Evolutionary conservation across 2,329 filamentous ascomycete genomes (phyloP).

Genomic region (Alternaria brassicae): DNA sequence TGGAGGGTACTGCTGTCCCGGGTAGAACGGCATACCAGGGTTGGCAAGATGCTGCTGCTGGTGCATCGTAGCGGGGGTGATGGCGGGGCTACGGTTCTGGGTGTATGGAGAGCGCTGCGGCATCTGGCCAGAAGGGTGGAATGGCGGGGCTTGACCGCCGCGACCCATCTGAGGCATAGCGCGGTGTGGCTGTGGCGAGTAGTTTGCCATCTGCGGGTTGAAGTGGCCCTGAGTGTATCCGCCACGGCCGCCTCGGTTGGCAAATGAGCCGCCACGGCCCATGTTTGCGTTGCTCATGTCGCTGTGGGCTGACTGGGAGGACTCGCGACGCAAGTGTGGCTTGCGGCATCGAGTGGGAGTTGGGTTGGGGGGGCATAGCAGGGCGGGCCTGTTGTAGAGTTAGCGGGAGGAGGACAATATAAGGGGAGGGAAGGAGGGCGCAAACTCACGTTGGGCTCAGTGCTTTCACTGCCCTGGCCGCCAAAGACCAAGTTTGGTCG

Average conservation of each 20-base stretch:
- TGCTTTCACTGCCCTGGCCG: slow-evolving; percentile 76
- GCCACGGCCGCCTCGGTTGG: slow-evolving; percentile 57
- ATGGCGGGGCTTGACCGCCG: slow-evolving; percentile 61
- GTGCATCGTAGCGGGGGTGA: slow-evolving; percentile 68
- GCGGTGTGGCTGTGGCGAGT: slow-evolving; percentile 63
- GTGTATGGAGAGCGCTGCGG: slow-evolving; percentile 65
- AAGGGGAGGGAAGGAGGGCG: slow-evolving; percentile 4
- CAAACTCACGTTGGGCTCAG: slow-evolving; percentile 73
- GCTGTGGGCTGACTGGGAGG: slow-evolving; percentile 80
- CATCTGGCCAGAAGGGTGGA: slow-evolving; percentile 57
- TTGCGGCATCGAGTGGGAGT: slow-evolving; percentile 58
- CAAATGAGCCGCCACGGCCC: slow-evolving; percentile 48
- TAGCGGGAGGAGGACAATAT: slow-evolving; percentile 14
- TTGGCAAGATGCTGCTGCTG: slow-evolving; percentile 62
- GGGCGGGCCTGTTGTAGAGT: slow-evolving; percentile 68
- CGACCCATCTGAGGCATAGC: slow-evolving; percentile 59
- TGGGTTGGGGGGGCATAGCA: slow-evolving; percentile 61
- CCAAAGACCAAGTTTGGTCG: slow-evolving; percentile 78
- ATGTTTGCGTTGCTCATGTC: slow-evolving; percentile 70
- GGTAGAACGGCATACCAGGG: slow-evolving; percentile 70
- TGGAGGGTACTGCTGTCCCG: slow-evolving; percentile 64
- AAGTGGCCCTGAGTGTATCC: slow-evolving; percentile 57
- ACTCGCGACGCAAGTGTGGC: slow-evolving; percentile 85
- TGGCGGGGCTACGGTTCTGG: slow-evolving; percentile 66
- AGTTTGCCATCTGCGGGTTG: slow-evolving; percentile 52